Conservation (phyloP, 2,329 filamentous ascomycete genomes). For the Penicillium sp. region DNA sequence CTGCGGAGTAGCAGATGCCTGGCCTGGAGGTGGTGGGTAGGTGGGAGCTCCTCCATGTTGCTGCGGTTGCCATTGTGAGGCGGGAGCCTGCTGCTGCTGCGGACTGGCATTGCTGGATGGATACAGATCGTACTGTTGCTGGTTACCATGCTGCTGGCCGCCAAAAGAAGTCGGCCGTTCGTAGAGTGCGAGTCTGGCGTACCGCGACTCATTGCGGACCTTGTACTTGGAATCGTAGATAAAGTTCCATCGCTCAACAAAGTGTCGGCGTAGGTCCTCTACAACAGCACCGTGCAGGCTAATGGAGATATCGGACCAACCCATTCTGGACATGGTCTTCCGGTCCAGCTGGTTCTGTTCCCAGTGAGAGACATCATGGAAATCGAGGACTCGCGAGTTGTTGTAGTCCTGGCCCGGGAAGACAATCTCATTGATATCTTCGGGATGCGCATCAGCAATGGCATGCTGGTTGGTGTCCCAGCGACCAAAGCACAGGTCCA, state of each 20-base stretch:
- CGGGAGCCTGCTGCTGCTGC: conserved; percentile 10
- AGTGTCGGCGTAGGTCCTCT: conserved; percentile 69
- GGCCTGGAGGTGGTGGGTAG: conserved; percentile 9
- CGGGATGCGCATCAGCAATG: conserved; percentile 77
- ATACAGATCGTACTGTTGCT: conserved; percentile 10
- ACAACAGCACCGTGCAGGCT: conserved; percentile 70
- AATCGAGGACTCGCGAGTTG: conserved; percentile 79
- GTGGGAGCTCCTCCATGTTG: conserved; percentile 11
- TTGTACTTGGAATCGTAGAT: conserved; percentile 79
- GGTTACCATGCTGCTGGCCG: conserved; percentile 13
- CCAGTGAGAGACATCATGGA: conserved; percentile 70
- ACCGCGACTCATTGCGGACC: conserved; percentile 50
- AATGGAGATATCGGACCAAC: conserved; percentile 82
- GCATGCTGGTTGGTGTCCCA: conserved; percentile 86
- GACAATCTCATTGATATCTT: conserved; percentile 66
- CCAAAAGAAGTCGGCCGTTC: conserved; percentile 27
- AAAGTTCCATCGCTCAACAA: conserved; percentile 85
- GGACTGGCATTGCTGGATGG: conserved; percentile 15
- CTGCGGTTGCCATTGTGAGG: conserved; percentile 11
- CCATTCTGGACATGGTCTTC: conserved; percentile 75
- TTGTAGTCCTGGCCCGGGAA: conserved; percentile 93
- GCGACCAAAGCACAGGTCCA: conserved; percentile 82
- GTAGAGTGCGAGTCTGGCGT: conserved; percentile 38
- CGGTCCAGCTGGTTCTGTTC: conserved; percentile 82
- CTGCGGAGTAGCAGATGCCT: conserved; percentile 8